A percentile compares a stretch with the other conserved stretches of the same genome.
These are phyloP conservation scores for Ogataea ganodermae DNA, from an alignment of 805 yeast genomes.

Conservation along the genomic window DNA sequence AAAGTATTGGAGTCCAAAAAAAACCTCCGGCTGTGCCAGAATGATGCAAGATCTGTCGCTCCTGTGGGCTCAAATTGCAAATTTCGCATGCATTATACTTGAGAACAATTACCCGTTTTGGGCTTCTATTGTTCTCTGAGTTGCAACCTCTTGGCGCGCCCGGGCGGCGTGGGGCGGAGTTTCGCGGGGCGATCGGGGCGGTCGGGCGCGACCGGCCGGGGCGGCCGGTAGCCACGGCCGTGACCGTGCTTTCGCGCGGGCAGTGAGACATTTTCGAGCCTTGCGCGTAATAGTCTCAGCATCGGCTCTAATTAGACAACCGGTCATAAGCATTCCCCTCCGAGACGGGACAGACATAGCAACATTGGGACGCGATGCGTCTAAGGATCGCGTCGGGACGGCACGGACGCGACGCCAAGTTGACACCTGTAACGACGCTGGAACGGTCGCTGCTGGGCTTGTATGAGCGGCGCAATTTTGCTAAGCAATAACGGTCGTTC, in stretches of 20 bases:
- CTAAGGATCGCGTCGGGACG: no score
- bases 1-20: neutral
- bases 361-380: no score
- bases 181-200: no score
- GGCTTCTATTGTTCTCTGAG: neutral
- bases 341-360: no score
- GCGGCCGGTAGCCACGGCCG: neutral
- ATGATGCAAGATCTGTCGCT: conserved; percentile 7
- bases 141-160: neutral
- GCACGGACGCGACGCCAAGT: no score
- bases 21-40: conserved; percentile 1
- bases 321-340: no score
- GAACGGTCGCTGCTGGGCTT: no score
- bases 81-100: neutral
- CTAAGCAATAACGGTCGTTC: no score
- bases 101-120: neutral
- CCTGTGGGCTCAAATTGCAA: conserved; percentile 4
- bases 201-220: neutral
- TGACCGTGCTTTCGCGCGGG: neutral
- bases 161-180: neutral
- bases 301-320: neutral
- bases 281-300: conserved; percentile 3
- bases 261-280: conserved; percentile 3
- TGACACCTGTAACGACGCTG: no score
- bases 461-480: no score